Evolutionary conservation across 2,329 filamentous ascomycete genomes (phyloP).

Genomic region (Colletotrichum nymphaeae): DNA sequence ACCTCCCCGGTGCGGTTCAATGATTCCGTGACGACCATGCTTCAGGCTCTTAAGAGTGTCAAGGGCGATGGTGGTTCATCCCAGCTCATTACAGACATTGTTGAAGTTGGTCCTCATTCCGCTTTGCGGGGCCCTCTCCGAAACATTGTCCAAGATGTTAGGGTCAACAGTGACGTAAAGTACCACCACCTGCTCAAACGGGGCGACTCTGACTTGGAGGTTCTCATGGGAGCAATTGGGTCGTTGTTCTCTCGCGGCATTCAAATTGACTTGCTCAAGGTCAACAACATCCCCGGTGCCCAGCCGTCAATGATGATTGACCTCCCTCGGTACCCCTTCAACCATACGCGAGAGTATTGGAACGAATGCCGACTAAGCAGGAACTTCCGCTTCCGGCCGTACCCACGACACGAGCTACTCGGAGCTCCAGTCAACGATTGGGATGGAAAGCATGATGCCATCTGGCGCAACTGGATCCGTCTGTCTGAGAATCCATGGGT

Average conservation of each 20-base stretch:
- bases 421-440: constrained; percentile 27
- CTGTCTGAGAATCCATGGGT: constrained; percentile 46
- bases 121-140: constrained; percentile 18
- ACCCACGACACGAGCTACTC: constrained; percentile 33
- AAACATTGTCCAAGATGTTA: constrained; percentile 20
- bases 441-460: constrained; percentile 36
- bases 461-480: constrained; percentile 39
- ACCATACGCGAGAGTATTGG: constrained; percentile 30
- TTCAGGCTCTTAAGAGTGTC: constrained; percentile 34
- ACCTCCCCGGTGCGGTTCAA: constrained; percentile 8
- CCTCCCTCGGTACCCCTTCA: constrained; percentile 36
- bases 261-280: constrained; percentile 15
- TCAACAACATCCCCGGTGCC: constrained; percentile 50
- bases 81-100: neutral
- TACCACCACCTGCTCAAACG: constrained; percentile 4
- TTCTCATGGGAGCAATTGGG: neutral
- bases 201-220: neutral
- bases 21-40: neutral
- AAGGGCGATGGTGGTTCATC: constrained; percentile 28
- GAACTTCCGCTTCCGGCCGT: constrained; percentile 22
- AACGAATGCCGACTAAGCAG: constrained; percentile 23
- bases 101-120: constrained; percentile 25
- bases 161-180: constrained; percentile 41
- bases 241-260: neutral
- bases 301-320: constrained; percentile 22